A percentile compares a stretch with the other conserved stretches of the same genome.
These are phyloP conservation scores for Phytopythium delawarense DNA, from an alignment of 352 stramenopile genomes.

Conservation along the genomic window DNA sequence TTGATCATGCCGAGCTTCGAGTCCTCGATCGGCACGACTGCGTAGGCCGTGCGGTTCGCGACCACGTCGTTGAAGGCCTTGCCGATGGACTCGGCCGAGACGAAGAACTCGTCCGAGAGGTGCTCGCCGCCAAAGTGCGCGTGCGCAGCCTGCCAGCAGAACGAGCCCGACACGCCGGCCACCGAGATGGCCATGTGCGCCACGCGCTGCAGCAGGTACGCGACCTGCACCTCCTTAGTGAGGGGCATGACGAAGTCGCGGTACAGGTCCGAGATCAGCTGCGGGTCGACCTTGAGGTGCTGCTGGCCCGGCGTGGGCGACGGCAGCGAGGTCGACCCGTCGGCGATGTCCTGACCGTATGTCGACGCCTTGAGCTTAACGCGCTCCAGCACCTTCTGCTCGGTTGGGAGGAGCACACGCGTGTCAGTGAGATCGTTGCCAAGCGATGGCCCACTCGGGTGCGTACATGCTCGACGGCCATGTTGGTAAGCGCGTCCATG, in stretches of 20 bases:
- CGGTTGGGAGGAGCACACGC: neutral
- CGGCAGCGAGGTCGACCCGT: slow-evolving; percentile 24
- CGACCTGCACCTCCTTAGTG: slow-evolving; percentile 98
- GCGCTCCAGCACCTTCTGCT: slow-evolving; percentile 84
- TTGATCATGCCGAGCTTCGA: slow-evolving; percentile 84
- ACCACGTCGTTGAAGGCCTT: slow-evolving; percentile 78
- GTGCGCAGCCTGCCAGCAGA: slow-evolving; percentile 72
- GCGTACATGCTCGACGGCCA: slow-evolving; percentile 88
- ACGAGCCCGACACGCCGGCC: slow-evolving; percentile 62
- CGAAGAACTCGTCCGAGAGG: slow-evolving; percentile 43
- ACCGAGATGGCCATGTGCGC: slow-evolving; percentile 75
- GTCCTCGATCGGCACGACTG: slow-evolving; percentile 85
- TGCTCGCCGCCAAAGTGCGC: slow-evolving; percentile 55
- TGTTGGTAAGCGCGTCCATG: slow-evolving; percentile 95
- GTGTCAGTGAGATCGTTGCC: neutral
- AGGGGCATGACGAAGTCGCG: slow-evolving; percentile 98
- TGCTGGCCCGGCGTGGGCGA: slow-evolving; percentile 21
- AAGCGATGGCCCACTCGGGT: slow-evolving; percentile 6
- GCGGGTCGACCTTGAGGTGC: slow-evolving; percentile 93
- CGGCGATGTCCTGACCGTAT: slow-evolving; percentile 90
- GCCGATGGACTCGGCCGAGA: slow-evolving; percentile 54
- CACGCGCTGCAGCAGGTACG: slow-evolving; percentile 84
- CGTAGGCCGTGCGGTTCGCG: slow-evolving; percentile 78
- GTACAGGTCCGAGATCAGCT: slow-evolving; percentile 96
- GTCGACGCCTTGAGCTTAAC: slow-evolving; percentile 96